Percentiles rank a stretch among this genome's conserved stretches.
These are phyloP conservation scores for Barbatosphaeria neglecta DNA, from an alignment of 495 filamentous ascomycete genomes.

Conservation along the genomic window DNA sequence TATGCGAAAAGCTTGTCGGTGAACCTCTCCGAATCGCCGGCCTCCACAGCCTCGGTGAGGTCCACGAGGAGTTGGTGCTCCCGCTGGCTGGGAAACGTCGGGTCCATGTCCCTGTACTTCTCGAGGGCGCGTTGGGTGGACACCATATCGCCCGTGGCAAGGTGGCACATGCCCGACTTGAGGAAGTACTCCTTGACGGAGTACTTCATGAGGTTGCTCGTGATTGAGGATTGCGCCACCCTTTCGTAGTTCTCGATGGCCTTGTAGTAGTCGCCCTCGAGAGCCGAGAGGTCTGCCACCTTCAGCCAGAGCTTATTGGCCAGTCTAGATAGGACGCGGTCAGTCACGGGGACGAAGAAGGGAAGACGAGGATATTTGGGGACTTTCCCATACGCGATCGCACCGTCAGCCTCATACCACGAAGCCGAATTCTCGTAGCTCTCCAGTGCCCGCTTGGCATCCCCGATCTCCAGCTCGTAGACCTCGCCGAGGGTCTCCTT, in stretches of 20 bases:
- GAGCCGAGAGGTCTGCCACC: conserved; percentile 71
- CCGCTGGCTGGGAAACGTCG: conserved; percentile 57
- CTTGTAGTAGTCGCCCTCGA: conserved; percentile 70
- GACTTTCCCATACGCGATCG: conserved; percentile 54
- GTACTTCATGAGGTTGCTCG: conserved; percentile 79
- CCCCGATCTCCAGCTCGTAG: conserved; percentile 66
- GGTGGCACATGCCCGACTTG: conserved; percentile 75
- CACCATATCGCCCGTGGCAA: conserved; percentile 67
- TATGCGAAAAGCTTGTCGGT: conserved; percentile 76
- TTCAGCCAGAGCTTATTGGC: conserved; percentile 88
- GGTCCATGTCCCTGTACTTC: conserved; percentile 71
- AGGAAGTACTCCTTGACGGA: conserved; percentile 88
- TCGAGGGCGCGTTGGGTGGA: conserved; percentile 65
- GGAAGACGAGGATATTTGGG: not conserved
- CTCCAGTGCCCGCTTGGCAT: conserved; percentile 62
- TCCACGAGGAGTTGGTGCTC: conserved; percentile 73
- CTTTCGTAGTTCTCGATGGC: conserved; percentile 71
- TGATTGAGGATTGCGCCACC: conserved; percentile 57
- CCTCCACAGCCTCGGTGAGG: conserved; percentile 56
- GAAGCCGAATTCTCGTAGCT: conserved; percentile 70
- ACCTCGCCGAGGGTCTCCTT: conserved; percentile 77
- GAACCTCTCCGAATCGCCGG: conserved; percentile 66
- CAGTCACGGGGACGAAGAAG: too few species aligned
- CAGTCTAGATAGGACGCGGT: conserved; percentile 35
- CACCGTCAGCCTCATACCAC: conserved; percentile 81